Percentiles rank a stretch among this genome's conserved stretches.
Conservation (phyloP, 2,329 filamentous ascomycete species). For the Talaromyces sp. region DNA sequence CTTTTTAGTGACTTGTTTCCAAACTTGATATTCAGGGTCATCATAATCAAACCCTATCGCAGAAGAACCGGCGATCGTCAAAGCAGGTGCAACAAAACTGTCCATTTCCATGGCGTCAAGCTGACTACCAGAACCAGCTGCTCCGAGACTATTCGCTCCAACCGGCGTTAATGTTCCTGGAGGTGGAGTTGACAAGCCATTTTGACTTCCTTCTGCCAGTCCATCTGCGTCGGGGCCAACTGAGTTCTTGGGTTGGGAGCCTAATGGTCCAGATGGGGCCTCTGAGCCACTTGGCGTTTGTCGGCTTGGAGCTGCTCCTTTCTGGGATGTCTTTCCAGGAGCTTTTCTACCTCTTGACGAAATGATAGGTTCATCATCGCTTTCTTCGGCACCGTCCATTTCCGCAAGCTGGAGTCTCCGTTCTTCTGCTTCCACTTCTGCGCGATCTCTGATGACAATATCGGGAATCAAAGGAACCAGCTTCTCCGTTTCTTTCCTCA, state of each 20-base stretch:
- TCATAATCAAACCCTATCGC: constrained; percentile 79
- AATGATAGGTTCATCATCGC: constrained; percentile 97
- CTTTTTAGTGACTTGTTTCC: constrained; percentile 99
- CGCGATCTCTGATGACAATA: constrained; percentile 81
- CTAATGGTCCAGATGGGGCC: constrained; percentile 61
- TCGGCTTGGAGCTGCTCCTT: constrained; percentile 60
- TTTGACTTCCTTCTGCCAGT: constrained; percentile 69
- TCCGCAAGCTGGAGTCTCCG: constrained; percentile 79
- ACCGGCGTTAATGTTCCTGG: constrained; percentile 73
- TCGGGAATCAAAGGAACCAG: constrained; percentile 93
- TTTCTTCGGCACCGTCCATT: constrained; percentile 80
- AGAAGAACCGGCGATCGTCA: constrained; percentile 63
- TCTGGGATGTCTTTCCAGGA: constrained; percentile 73
- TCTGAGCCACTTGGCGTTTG: constrained; percentile 75
- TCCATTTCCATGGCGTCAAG: constrained; percentile 86
- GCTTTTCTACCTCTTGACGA: constrained; percentile 90
- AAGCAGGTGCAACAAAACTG: constrained; percentile 62
- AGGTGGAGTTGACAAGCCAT: constrained; percentile 82
- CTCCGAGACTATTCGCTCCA: constrained; percentile 65
- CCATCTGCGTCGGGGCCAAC: constrained; percentile 69
- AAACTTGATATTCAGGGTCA: constrained; percentile 88
- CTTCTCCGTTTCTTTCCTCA: constrained; percentile 97
- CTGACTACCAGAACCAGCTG: constrained; percentile 62
- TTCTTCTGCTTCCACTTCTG: constrained; percentile 84
- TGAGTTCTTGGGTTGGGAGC: constrained; percentile 50